phyloP scores from a whole-genome alignment of 78 protist species.

The Chrysochromulina tobinii region DNA sequence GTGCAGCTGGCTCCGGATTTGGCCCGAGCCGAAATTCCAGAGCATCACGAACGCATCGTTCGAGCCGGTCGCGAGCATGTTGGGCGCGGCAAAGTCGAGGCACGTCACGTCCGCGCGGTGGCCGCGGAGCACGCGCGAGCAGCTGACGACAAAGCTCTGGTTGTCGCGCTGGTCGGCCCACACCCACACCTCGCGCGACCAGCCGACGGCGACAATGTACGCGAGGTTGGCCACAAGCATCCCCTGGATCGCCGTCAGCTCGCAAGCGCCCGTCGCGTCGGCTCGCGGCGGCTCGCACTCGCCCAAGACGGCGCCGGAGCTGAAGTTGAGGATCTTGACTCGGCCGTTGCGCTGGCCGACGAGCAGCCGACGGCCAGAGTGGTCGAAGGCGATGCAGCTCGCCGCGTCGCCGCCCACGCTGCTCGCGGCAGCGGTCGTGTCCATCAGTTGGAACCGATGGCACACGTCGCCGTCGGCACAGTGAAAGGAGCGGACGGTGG shows the following conservation, averaged over 20 bases:
- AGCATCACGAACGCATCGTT: not conserved
- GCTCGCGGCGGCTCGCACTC: not conserved
- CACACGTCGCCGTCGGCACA: not conserved
- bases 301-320: not conserved
- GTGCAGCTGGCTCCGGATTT: not conserved
- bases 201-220: not conserved
- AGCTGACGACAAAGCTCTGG: not conserved
- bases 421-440: not conserved
- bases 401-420: not conserved
- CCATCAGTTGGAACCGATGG: not conserved
- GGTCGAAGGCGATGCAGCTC: not conserved
- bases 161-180: not conserved
- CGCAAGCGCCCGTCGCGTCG: not conserved
- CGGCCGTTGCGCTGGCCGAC: not conserved
- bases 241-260: not conserved
- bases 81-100: not conserved
- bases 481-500: not conserved
- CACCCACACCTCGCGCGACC: not conserved
- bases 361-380: not conserved
- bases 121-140: not conserved
- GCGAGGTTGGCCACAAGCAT: not conserved
- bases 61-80: not conserved
- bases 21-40: not conserved
- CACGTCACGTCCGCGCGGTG: not conserved
- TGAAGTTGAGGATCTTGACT: not conserved